A percentile compares a stretch with the other conserved stretches of the same genome.
Conservation (phyloP, 2,329 filamentous ascomycete genomes). For the Aspergillus sp. region DNA sequence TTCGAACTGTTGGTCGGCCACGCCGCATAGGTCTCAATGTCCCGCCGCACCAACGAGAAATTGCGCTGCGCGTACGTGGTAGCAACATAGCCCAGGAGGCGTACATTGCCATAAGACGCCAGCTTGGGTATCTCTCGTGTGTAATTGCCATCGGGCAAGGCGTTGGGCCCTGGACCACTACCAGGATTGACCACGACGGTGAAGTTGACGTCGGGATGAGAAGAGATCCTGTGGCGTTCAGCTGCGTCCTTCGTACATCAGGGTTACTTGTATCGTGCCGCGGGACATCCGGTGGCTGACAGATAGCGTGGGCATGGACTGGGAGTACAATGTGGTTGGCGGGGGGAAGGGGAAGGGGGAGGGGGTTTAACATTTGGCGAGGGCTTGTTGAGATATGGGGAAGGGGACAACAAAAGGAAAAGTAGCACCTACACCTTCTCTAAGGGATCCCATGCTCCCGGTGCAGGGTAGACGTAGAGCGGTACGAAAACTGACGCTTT, state of each 20-base stretch:
- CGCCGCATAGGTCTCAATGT: conserved; percentile 49
- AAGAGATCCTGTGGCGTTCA: conserved; percentile 38
- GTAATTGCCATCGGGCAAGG: conserved; percentile 49
- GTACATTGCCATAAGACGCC: conserved; percentile 49
- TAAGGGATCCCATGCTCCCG: conserved; percentile 51
- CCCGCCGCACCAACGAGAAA: conserved; percentile 44
- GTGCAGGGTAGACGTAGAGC: conserved; percentile 52
- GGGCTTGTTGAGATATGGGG: background rate
- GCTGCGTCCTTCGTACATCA: conserved; percentile 19
- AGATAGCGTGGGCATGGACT: conserved; percentile 19
- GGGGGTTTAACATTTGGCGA: background rate
- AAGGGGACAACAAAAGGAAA: background rate
- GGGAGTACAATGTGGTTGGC: conserved; percentile 11
- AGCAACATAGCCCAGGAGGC: conserved; percentile 54
- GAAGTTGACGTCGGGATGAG: conserved; percentile 49
- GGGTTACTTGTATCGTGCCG: conserved; percentile 17
- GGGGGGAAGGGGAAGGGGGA: conserved; percentile 12
- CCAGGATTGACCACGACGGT: conserved; percentile 54
- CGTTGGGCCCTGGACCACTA: conserved; percentile 48
- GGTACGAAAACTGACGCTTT: conserved; percentile 50
- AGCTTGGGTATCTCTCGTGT: conserved; percentile 45
- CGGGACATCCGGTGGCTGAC: conserved; percentile 18
- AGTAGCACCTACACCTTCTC: conserved; percentile 44
- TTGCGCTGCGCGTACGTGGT: conserved; percentile 50
- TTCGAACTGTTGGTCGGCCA: conserved; percentile 44